These are phyloP conservation scores for Fusarium falciforme DNA, from an alignment of 2,329 filamentous ascomycete species.

Conservation along the genomic window DNA sequence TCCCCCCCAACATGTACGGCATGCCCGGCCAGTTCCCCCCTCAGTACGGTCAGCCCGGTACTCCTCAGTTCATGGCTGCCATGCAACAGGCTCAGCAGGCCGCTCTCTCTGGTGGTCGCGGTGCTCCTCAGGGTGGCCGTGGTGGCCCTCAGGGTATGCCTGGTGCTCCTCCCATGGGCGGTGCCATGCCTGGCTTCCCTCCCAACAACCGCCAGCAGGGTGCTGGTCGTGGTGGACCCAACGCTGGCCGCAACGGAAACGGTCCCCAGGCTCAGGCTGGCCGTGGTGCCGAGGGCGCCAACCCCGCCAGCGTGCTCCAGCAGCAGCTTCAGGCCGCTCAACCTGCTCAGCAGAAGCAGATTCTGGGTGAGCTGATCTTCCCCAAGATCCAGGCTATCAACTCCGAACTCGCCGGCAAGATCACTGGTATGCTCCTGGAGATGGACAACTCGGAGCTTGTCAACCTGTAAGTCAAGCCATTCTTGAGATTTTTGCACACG, in stretches of 20 bases:
- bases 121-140: conserved; percentile 74
- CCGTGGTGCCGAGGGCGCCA: conserved; percentile 54
- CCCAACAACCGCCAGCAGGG: conserved; percentile 67
- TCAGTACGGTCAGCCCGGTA: conserved; percentile 82
- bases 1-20: conserved; percentile 88
- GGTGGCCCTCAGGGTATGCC: conserved; percentile 71
- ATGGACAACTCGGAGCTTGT: conserved; percentile 98
- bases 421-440: conserved; percentile 99
- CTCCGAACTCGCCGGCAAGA: conserved; percentile 96
- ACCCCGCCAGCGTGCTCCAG: conserved; percentile 59
- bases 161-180: conserved; percentile 73
- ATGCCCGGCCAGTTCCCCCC: conserved; percentile 85
- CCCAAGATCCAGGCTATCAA: conserved; percentile 97
- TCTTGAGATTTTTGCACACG: conserved; percentile 31
- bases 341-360: conserved; percentile 93
- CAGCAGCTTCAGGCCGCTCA: conserved; percentile 66
- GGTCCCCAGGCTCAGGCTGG: conserved; percentile 49
- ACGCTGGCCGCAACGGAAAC: conserved; percentile 57
- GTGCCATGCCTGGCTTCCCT: conserved; percentile 67
- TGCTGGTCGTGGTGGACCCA: conserved; percentile 59
- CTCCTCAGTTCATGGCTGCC: conserved; percentile 83
- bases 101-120: conserved; percentile 70
- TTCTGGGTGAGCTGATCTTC: conserved; percentile 97
- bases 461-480: conserved; percentile 80
- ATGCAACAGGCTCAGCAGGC: conserved; percentile 81